These are phyloP conservation scores for Calonectria pteridis DNA, from an alignment of 2,329 filamentous ascomycete species.

Conservation along the genomic window DNA sequence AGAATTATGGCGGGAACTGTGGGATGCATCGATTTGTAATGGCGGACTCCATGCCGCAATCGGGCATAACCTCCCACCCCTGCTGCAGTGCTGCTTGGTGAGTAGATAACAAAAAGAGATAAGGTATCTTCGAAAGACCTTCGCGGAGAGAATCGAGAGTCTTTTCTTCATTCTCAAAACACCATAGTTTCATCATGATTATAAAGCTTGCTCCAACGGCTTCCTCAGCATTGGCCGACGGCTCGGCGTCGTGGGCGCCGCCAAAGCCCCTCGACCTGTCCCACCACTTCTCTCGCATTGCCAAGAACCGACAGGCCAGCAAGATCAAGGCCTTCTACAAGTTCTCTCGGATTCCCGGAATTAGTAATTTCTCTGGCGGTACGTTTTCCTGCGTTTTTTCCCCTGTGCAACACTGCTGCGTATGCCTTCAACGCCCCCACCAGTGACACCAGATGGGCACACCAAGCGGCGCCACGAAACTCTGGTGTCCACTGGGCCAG, in stretches of 20 bases:
- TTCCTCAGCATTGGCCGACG: constrained; percentile 34
- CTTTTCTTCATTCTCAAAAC: constrained; percentile 2
- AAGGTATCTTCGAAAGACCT: constrained; percentile 28
- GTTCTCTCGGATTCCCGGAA: constrained; percentile 78
- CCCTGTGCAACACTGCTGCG: background rate
- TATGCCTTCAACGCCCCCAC: background rate
- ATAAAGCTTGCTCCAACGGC: constrained; percentile 28
- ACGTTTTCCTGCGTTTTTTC: constrained; percentile 41
- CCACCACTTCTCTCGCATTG: constrained; percentile 81
- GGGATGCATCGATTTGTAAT: constrained; percentile 44
- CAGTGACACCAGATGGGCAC: background rate
- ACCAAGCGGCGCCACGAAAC: background rate
- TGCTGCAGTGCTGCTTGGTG: background rate
- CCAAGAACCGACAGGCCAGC: constrained; percentile 74
- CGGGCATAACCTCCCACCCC: constrained; percentile 22
- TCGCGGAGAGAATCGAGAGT: constrained; percentile 18
- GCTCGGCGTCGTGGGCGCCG: constrained; percentile 8
- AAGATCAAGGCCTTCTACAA: constrained; percentile 87
- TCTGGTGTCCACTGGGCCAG: background rate
- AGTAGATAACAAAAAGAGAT: constrained; percentile 21
- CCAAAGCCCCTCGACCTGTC: constrained; percentile 76
- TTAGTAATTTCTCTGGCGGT: constrained; percentile 74
- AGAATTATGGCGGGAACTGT: constrained; percentile 36
- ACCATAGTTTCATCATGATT: constrained; percentile 3
- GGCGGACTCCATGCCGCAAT: constrained; percentile 34